Evolutionary conservation across 2,329 filamentous ascomycete species (phyloP).

Genomic region (Stromatinia cepivora): DNA sequence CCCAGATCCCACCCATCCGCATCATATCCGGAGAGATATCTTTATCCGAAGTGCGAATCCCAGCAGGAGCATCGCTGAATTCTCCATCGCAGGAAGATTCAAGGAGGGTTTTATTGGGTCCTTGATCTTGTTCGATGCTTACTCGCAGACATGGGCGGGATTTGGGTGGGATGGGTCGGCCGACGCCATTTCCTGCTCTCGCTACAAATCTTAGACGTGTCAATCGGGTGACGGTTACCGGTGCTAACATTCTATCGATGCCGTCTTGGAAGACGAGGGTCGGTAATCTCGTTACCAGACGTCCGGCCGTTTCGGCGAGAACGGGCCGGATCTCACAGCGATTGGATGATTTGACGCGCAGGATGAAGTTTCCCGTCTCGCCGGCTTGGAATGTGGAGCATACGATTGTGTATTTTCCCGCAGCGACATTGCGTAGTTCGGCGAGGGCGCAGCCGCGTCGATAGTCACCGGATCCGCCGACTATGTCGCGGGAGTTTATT

Average conservation of each 20-base stretch:
- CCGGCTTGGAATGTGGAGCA: constrained; percentile 87
- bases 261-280: constrained; percentile 52
- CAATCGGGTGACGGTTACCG: constrained; percentile 33
- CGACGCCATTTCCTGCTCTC: constrained; percentile 34
- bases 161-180: constrained; percentile 16
- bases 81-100: constrained; percentile 69
- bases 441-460: constrained; percentile 74
- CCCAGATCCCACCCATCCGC: constrained; percentile 63
- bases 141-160: constrained; percentile 60
- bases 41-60: constrained; percentile 70
- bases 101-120: constrained; percentile 64
- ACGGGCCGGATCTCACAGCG: constrained; percentile 60
- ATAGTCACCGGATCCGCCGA: constrained; percentile 86
- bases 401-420: constrained; percentile 81
- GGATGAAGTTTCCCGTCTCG: constrained; percentile 70
- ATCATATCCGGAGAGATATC: constrained; percentile 68
- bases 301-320: constrained; percentile 72
- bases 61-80: constrained; percentile 67
- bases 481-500: constrained; percentile 73
- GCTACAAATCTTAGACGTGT: constrained; percentile 33
- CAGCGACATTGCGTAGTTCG: constrained; percentile 58
- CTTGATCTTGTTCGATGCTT: constrained; percentile 70
- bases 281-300: constrained; percentile 61
- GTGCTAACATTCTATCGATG: constrained; percentile 50
- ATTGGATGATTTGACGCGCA: constrained; percentile 69